Percentiles rank a stretch among this genome's conserved stretches.
phyloP scores from a whole-genome alignment of 2,329 filamentous ascomycete species.

The Botrytis deweyae region DNA sequence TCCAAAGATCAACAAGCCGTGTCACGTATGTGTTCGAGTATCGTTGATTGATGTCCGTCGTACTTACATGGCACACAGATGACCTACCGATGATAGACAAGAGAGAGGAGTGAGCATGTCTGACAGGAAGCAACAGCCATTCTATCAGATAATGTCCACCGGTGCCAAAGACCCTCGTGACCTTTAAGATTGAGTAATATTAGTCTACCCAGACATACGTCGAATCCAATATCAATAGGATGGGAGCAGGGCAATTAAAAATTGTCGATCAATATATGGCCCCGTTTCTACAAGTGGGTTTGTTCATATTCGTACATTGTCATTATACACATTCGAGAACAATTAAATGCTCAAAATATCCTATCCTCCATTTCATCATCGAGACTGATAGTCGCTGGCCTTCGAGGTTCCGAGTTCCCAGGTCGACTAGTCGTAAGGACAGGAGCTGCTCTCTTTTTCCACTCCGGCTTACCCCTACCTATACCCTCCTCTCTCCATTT shows the following conservation, averaged over 20 bases:
- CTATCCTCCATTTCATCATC: conserved; percentile 25
- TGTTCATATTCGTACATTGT: background rate
- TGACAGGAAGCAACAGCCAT: background rate
- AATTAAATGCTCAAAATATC: conserved; percentile 27
- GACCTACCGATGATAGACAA: background rate
- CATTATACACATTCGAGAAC: conserved; percentile 2
- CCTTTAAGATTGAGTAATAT: background rate
- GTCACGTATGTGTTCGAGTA: background rate
- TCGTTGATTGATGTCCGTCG: background rate
- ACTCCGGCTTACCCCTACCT: conserved; percentile 36
- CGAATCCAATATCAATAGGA: conserved; percentile 3
- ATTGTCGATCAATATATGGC: background rate
- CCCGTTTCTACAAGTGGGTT: background rate
- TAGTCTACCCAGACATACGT: background rate
- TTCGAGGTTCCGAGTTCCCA: conserved; percentile 14
- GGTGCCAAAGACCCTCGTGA: background rate
- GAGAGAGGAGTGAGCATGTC: background rate
- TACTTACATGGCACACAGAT: background rate
- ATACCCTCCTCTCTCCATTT: conserved; percentile 52
- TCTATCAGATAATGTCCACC: background rate
- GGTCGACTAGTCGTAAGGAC: conserved; percentile 29
- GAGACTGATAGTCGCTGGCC: background rate
- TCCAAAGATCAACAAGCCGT: background rate
- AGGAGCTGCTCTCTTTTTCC: conserved; percentile 23
- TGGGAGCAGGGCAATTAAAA: conserved; percentile 3